These are phyloP conservation scores for Pythium scleroteichum DNA, from an alignment of 352 stramenopile species.

Conservation along the genomic window DNA sequence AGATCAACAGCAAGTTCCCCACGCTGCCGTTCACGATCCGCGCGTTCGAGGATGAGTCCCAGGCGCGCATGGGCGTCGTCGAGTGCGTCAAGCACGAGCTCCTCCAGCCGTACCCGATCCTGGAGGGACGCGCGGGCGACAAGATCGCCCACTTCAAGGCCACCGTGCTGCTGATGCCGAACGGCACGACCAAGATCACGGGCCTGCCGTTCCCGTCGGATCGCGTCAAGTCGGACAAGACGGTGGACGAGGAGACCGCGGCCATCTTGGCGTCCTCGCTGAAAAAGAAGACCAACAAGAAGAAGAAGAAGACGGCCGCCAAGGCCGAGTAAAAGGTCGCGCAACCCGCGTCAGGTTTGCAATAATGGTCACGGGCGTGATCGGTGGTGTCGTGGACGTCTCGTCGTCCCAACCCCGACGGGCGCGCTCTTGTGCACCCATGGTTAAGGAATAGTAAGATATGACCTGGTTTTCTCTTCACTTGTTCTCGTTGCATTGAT, in stretches of 20 bases:
- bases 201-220: slow-evolving; percentile 91
- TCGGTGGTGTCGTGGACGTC: no score
- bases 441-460: slow-evolving; percentile 34
- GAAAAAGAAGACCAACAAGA: slow-evolving; percentile 98
- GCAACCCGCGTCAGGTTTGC: background rate
- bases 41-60: slow-evolving; percentile 93
- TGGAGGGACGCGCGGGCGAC: slow-evolving; percentile 94
- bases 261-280: slow-evolving; percentile 89
- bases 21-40: slow-evolving; percentile 98
- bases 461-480: slow-evolving; percentile 27
- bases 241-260: slow-evolving; percentile 90
- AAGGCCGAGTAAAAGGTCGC: slow-evolving; percentile 33
- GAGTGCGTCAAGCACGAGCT: slow-evolving; percentile 99
- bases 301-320: slow-evolving; percentile 84
- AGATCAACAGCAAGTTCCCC: slow-evolving; percentile 98
- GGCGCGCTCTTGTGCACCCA: background rate
- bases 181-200: slow-evolving; percentile 95
- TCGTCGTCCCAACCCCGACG: no score
- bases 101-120: slow-evolving; percentile 96
- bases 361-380: background rate
- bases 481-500: background rate
- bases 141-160: slow-evolving; percentile 99
- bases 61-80: slow-evolving; percentile 97
- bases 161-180: slow-evolving; percentile 97
- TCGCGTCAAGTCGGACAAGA: slow-evolving; percentile 91